Evolutionary conservation across 208 protist genomes (phyloP).

Genomic region (Leishmania lainsoni): DNA sequence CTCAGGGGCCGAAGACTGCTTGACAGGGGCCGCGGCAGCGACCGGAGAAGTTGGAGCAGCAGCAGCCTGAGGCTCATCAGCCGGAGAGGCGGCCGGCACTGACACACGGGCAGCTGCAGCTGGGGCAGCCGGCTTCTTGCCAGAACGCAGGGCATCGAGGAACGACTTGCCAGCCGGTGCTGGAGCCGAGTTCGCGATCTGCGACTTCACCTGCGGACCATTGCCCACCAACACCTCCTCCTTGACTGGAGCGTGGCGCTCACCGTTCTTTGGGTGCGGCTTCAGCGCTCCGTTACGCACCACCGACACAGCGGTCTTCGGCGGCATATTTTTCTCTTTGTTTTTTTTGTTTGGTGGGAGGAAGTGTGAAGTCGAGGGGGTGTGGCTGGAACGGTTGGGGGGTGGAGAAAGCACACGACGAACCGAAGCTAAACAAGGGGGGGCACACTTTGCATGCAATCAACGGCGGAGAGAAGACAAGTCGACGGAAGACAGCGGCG

Average conservation of each 20-base stretch:
- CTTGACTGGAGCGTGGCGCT: conserved; percentile 23
- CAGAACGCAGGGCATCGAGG: conserved; percentile 62
- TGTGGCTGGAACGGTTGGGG: neutral
- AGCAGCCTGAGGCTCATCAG: conserved; percentile 9
- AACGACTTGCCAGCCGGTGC: conserved; percentile 65
- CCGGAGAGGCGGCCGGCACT: conserved; percentile 6
- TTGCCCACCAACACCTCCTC: conserved; percentile 39
- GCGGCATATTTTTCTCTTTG: conserved; percentile 30
- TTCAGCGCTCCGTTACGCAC: conserved; percentile 31
- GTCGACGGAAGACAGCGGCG: neutral
- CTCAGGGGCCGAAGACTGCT: conserved; percentile 21
- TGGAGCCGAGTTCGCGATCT: conserved; percentile 62
- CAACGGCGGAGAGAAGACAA: neutral
- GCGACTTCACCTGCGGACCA: conserved; percentile 57
- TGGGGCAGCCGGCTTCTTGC: conserved; percentile 21
- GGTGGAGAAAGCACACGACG: conserved; percentile 19
- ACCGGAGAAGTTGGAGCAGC: neutral
- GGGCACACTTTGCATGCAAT: neutral
- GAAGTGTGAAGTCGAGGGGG: neutral
- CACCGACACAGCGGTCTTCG: conserved; percentile 27
- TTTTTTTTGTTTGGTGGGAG: conserved; percentile 15
- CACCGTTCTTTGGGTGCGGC: conserved; percentile 24
- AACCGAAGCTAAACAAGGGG: neutral
- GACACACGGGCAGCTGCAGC: neutral
- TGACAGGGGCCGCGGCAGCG: conserved; percentile 13